Evolutionary conservation across 2,329 filamentous ascomycete species (phyloP).

Genomic region (Albifimbria verrucaria): DNA sequence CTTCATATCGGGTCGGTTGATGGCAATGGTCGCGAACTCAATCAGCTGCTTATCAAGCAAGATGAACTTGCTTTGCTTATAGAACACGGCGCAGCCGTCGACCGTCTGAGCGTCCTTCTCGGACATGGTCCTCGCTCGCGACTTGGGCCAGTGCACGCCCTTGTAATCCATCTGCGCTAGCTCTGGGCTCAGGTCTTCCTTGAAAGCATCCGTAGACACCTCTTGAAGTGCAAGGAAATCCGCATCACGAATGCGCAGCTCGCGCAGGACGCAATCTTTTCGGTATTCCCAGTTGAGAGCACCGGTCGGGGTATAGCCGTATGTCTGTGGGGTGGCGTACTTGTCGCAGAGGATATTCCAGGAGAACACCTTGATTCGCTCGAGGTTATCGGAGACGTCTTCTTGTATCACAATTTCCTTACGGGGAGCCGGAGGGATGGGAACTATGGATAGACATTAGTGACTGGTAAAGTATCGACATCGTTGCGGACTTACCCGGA

Average conservation of each 20-base stretch:
- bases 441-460: constrained; percentile 51
- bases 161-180: constrained; percentile 87
- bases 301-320: constrained; percentile 83
- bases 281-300: constrained; percentile 87
- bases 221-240: constrained; percentile 94
- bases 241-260: constrained; percentile 74
- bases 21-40: constrained; percentile 87
- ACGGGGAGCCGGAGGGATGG: constrained; percentile 71
- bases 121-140: constrained; percentile 85
- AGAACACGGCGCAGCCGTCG: constrained; percentile 95
- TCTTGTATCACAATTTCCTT: constrained; percentile 76
- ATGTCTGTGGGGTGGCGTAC: constrained; percentile 79
- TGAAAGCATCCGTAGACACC: constrained; percentile 86
- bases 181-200: constrained; percentile 85
- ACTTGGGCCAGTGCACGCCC: constrained; percentile 89
- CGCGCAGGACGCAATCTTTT: constrained; percentile 75
- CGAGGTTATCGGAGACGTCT: constrained; percentile 54
- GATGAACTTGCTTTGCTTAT: constrained; percentile 92
- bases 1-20: constrained; percentile 95
- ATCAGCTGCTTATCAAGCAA: constrained; percentile 91
- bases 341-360: constrained; percentile 97
- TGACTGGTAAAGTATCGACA: neutral
- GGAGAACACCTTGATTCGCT: constrained; percentile 81
- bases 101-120: constrained; percentile 86
- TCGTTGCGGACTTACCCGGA: constrained; percentile 61